phyloP scores from a whole-genome alignment of 2,329 filamentous ascomycete species.

The Aspergillus vadensis region DNA sequence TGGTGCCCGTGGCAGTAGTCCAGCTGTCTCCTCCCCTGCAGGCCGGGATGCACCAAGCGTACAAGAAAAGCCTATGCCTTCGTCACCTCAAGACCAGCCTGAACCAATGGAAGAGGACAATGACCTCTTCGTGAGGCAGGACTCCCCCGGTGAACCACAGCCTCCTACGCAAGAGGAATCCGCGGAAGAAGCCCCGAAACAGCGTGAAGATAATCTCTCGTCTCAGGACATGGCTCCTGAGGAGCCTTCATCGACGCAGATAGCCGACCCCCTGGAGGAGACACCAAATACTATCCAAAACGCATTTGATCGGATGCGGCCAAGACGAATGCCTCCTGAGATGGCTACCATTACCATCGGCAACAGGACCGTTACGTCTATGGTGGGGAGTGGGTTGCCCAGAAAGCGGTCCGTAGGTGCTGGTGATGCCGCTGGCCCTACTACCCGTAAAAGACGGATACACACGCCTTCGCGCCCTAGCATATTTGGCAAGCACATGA shows the following conservation, averaged over 20 bases:
- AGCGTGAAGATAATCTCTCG: conserved; percentile 6
- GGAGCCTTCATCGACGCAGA: conserved; percentile 18
- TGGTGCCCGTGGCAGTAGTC: conserved; percentile 19
- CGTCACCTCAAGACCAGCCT: conserved; percentile 5
- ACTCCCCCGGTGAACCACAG: not conserved
- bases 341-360: conserved; percentile 76
- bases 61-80: conserved; percentile 1
- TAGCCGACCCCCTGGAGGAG: conserved; percentile 21
- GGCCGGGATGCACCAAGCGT: conserved; percentile 6
- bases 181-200: not conserved
- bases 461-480: conserved; percentile 40
- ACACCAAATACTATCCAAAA: conserved; percentile 56
- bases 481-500: conserved; percentile 51
- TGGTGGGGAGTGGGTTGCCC: conserved; percentile 59
- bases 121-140: conserved; percentile 13
- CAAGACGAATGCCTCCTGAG: conserved; percentile 63
- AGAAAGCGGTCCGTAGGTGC: conserved; percentile 37
- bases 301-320: conserved; percentile 66
- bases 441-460: conserved; percentile 44
- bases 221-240: conserved; percentile 8
- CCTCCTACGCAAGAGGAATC: not conserved
- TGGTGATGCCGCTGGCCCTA: conserved; percentile 19
- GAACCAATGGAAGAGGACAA: conserved; percentile 7
- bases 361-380: conserved; percentile 64
- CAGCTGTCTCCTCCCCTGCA: conserved; percentile 19